A percentile compares a stretch with the other conserved stretches of the same genome.
Conservation (phyloP, 2,329 filamentous ascomycete genomes). For the Aspergillus sp. region DNA sequence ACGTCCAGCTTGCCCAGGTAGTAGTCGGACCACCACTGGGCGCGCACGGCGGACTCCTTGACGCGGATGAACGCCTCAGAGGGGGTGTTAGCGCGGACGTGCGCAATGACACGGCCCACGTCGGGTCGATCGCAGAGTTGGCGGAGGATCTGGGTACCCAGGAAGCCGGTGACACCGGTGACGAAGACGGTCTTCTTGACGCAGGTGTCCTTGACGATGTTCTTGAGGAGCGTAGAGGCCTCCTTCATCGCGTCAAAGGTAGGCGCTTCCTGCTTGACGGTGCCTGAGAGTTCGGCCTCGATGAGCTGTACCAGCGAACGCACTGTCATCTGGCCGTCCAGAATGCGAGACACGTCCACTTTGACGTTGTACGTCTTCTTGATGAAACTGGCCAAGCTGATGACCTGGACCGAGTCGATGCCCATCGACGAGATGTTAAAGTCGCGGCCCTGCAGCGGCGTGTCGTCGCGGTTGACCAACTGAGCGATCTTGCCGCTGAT, state of each 20-base stretch:
- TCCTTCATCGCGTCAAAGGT: slow-evolving; percentile 15
- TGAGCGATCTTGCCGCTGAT: slow-evolving; percentile 9
- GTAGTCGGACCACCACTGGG: slow-evolving; percentile 19
- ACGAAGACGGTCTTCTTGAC: slow-evolving; percentile 17
- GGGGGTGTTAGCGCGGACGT: slow-evolving; percentile 13
- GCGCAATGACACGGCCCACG: slow-evolving; percentile 15
- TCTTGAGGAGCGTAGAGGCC: slow-evolving; percentile 6
- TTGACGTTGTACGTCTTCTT: slow-evolving; percentile 14
- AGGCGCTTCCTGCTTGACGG: background rate
- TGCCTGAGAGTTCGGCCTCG: slow-evolving; percentile 9
- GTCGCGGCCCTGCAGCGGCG: slow-evolving; percentile 5
- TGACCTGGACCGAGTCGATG: slow-evolving; percentile 15
- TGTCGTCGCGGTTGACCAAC: slow-evolving; percentile 6
- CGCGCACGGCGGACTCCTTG: slow-evolving; percentile 10
- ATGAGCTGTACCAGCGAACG: slow-evolving; percentile 10
- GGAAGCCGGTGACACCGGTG: slow-evolving; percentile 23
- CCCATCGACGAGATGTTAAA: slow-evolving; percentile 12
- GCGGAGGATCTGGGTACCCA: slow-evolving; percentile 23
- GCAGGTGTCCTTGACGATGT: slow-evolving; percentile 2
- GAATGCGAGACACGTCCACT: slow-evolving; percentile 11
- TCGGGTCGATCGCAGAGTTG: slow-evolving; percentile 12
- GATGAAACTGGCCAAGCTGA: slow-evolving; percentile 16
- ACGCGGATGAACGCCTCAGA: slow-evolving; percentile 1
- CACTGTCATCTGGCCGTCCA: slow-evolving; percentile 15
- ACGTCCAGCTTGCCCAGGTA: slow-evolving; percentile 17